These are phyloP conservation scores for Phaffia tasmanica DNA, from an alignment of 768 basidiomycete species.

Conservation along the genomic window DNA sequence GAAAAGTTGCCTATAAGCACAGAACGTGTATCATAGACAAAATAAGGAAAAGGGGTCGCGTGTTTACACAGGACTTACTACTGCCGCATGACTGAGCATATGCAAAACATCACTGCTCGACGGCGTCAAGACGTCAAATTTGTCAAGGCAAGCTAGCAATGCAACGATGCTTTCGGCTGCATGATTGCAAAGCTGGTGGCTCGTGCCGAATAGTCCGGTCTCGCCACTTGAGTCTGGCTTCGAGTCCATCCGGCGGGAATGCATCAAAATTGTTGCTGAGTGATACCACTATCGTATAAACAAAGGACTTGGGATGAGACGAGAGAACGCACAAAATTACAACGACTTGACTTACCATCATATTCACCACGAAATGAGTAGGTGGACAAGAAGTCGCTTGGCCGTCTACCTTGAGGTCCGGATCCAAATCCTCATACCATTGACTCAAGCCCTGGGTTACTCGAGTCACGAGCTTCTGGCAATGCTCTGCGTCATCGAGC, in stretches of 20 bases:
- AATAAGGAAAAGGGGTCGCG: constrained; percentile 1
- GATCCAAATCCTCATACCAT: constrained; percentile 27
- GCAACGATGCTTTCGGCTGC: constrained; percentile 31
- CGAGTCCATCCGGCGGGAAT: constrained; percentile 25
- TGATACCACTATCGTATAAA: constrained; percentile 29
- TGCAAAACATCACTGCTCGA: constrained; percentile 32
- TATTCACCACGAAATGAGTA: constrained; percentile 30
- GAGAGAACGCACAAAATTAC: not conserved
- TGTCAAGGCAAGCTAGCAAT: constrained; percentile 28
- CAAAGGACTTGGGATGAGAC: not conserved
- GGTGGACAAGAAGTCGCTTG: constrained; percentile 24
- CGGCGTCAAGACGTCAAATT: constrained; percentile 26
- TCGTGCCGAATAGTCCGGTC: constrained; percentile 15
- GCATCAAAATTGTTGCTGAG: constrained; percentile 29
- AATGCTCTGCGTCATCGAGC: constrained; percentile 4
- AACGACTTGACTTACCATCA: constrained; percentile 27
- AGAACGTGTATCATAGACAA: not conserved
- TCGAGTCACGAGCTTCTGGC: constrained; percentile 12
- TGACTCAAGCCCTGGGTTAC: constrained; percentile 22
- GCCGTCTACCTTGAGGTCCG: constrained; percentile 22
- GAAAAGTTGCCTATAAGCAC: too few species aligned
- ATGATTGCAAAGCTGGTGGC: constrained; percentile 29
- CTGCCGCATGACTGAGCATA: constrained; percentile 30
- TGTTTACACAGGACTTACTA: constrained; percentile 29
- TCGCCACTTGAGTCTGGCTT: constrained; percentile 9